Evolutionary conservation across 305 asterid species (phyloP).

Genomic region (Salvia sclarea): DNA sequence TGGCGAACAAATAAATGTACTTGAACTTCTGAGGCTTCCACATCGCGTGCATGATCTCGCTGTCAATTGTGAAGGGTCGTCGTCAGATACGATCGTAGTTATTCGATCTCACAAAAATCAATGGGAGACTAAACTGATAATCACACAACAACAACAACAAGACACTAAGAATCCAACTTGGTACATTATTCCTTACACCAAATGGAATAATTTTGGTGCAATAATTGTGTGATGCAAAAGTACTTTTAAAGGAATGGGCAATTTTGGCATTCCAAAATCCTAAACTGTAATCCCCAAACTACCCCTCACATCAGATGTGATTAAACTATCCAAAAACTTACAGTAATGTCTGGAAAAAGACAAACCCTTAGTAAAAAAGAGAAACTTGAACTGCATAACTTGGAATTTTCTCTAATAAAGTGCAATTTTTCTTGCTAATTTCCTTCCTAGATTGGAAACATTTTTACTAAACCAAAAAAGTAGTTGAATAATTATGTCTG

Average conservation of each 20-base stretch:
- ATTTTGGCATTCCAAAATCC: constrained; percentile 13
- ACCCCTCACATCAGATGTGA: constrained; percentile 25
- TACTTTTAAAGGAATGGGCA: constrained; percentile 28
- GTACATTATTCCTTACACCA: constrained; percentile 27
- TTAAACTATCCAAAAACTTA: neutral
- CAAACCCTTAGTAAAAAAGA: too few species aligned
- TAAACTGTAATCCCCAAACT: constrained; percentile 20
- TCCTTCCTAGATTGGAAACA: too few species aligned
- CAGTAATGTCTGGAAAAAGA: constrained; percentile 2
- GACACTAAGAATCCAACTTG: constrained; percentile 26
- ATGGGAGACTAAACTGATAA: neutral
- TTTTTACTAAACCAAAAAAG: constrained; percentile 9
- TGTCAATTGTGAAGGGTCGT: constrained; percentile 7
- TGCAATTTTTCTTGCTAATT: too few species aligned
- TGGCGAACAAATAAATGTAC: constrained; percentile 76
- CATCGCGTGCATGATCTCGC: constrained; percentile 94
- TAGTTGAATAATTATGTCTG: constrained; percentile 43
- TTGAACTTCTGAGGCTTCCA: constrained; percentile 92
- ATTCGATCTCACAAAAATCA: neutral
- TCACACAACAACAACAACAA: neutral
- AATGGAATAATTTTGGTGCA: constrained; percentile 28
- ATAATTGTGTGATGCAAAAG: constrained; percentile 30
- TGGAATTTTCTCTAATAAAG: neutral
- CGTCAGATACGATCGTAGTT: neutral
- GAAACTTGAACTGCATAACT: neutral